A percentile compares a stretch with the other conserved stretches of the same genome.
phyloP scores from a whole-genome alignment of 345 rosid genomes.

The Carallia brachiata region DNA sequence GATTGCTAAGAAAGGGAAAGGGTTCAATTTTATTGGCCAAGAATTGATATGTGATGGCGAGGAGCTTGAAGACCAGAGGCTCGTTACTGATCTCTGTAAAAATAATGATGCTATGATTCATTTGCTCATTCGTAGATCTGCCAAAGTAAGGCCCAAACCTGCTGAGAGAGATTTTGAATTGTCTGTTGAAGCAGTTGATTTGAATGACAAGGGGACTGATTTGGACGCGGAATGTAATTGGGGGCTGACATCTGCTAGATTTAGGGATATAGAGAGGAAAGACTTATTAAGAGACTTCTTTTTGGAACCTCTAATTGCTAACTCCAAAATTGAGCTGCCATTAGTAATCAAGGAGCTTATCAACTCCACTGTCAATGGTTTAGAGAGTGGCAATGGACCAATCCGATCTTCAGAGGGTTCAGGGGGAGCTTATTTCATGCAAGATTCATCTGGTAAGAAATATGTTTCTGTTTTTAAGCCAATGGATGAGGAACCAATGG shows the following conservation, averaged over 20 bases:
- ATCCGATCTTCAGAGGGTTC: slow-evolving; percentile 68
- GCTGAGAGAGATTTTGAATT: slow-evolving; percentile 54
- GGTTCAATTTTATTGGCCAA: slow-evolving; percentile 47
- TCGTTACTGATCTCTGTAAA: slow-evolving; percentile 58
- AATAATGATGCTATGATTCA: slow-evolving; percentile 52
- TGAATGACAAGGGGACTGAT: slow-evolving; percentile 24
- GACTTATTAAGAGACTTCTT: slow-evolving; percentile 32
- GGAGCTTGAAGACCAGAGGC: slow-evolving; percentile 80
- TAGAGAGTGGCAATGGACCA: slow-evolving; percentile 63
- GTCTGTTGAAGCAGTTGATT: slow-evolving; percentile 39
- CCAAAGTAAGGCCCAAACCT: slow-evolving; percentile 52
- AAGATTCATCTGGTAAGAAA: slow-evolving; percentile 56
- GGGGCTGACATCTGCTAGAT: slow-evolving; percentile 14
- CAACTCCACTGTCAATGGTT: slow-evolving; percentile 56
- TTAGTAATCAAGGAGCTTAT: slow-evolving; percentile 50
- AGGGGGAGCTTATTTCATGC: slow-evolving; percentile 91
- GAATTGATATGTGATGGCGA: slow-evolving; percentile 67
- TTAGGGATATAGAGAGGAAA: slow-evolving; percentile 21
- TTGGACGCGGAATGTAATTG: slow-evolving; percentile 22
- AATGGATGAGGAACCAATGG: slow-evolving; percentile 86
- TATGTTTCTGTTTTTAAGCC: slow-evolving; percentile 81
- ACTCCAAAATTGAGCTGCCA: slow-evolving; percentile 43
- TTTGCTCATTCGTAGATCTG: slow-evolving; percentile 55
- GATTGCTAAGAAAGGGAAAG: slow-evolving; percentile 51
- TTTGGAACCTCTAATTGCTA: slow-evolving; percentile 56